Evolutionary conservation across 805 yeast genomes (phyloP), one percentile per base, ranked within the genome.

Genomic region (Torulaspora quercuum): DNA sequence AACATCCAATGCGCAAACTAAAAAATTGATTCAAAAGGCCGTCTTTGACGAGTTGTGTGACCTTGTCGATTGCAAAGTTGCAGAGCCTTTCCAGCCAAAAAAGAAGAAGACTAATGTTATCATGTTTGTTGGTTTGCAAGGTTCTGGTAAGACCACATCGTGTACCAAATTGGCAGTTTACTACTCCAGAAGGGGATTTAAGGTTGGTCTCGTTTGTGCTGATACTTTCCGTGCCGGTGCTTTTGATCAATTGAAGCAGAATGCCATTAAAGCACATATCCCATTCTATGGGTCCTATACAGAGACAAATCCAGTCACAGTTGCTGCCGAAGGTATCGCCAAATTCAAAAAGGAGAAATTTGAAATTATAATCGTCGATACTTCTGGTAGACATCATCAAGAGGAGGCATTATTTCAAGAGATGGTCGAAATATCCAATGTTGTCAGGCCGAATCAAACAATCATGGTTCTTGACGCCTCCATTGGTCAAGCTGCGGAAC

Each of bases 161-260:
- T 89, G 97, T 77, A 92, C 98, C 1, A 92, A 92, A 53, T 70
- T 90, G 52, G 98, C 98, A 0, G 95, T 87, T 2, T 89, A 85
- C 59, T 92, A 92, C 60, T 90, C 88, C 55, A 77, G 89, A 56
- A 72, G 97, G 55, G 97, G 97, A 2, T 87, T 80, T 65, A 89
- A 88, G 59, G 95, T 87, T 30, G 97, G 97, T 35, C 70, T 92
- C 57, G 97, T 92, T 16, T 92, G 98, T 76, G 98, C 98, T 2
- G 98, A 92, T 69, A 92, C 98, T 19, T 92, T 90, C 72, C 80
- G 98, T 73, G 98, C 98, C 23, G 98, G 98, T 73, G 98, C 98
- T 2, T 90, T 90, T 69, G 98, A 90, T 65, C 98, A 90, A 70
- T 75, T 90, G 64, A 90, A 92, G 61, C 98, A 90, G 65, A 90